Evolutionary conservation across 2,329 filamentous ascomycete genomes (phyloP), one percentile per base, ranked within the genome.

Genomic region (Rachicladosporium sp.): DNA sequence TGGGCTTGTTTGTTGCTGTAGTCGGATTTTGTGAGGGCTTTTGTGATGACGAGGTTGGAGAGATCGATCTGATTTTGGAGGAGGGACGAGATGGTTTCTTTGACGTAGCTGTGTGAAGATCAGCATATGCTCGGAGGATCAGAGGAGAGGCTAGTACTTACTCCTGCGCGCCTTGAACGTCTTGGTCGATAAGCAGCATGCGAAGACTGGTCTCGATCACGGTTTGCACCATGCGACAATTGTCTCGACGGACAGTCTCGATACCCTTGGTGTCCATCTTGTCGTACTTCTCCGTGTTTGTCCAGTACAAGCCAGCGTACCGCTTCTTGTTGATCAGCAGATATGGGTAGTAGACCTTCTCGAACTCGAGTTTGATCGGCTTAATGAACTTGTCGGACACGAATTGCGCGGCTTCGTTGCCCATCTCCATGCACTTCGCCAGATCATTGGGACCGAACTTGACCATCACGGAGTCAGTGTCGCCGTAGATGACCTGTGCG

Each of bases 191-290:
- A 52, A 98, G 66, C 53, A 98, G 85, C 80, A 95, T 96, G 50
- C 86, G 76, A 48, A 98, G 66, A 15, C 94, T 89, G 41, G 91
- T 96, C 63, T 98, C 91, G 54, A 98, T 96, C 43, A 96, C 91
- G 3, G 83, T 95, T 62, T 96, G 89, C 10, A 96, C 91, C 43
- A 98, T 68, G 38, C 91, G 71, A 58, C 91, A 98, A 58, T 98
- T 98, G 61, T 98, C 91, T 72, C 91, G 74, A 50, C 91, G 81
- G 35, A 98, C 93, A 3, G 91, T 98, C 64, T 98, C 91, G 50
- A 98, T 96, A 71, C 91, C 91, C 62, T 98, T 98, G 44, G 86
- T 96, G 63, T 98, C 91, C 93, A 98, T 98, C 70, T 96, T 98
- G 73, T 98, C 93, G 61, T 82, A 91, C 63, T 94, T 95, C 32